Evolutionary conservation across 768 basidiomycete species (phyloP).

Genomic region (Boletus patriciae): DNA sequence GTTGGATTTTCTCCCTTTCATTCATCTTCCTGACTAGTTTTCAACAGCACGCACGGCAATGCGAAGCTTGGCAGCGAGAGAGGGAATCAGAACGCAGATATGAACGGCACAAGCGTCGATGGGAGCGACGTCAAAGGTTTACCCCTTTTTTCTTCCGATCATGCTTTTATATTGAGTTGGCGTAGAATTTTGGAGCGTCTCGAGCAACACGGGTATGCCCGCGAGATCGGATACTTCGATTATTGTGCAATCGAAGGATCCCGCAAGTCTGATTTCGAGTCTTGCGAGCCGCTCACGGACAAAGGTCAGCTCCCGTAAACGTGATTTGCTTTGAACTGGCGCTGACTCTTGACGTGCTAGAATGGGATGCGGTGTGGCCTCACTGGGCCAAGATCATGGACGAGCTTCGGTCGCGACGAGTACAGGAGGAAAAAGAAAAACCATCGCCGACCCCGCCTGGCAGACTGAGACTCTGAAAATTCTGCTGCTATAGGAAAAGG

Average conservation of each 20-base stretch:
- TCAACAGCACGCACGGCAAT: constrained; percentile 5
- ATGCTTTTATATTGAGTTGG: neutral
- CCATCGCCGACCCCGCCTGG: too few relatives aligned
- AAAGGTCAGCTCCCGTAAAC: neutral
- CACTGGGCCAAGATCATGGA: constrained; percentile 5
- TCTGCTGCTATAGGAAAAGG: too few relatives aligned
- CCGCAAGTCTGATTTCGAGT: neutral
- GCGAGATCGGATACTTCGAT: neutral
- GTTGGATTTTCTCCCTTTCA: neutral
- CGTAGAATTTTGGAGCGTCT: constrained; percentile 15
- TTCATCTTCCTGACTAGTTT: neutral
- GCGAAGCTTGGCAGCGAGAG: neutral
- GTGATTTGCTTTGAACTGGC: neutral
- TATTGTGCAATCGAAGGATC: fast-evolving
- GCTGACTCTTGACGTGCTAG: neutral
- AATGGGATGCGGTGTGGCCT: constrained; percentile 7
- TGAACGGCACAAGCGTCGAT: neutral
- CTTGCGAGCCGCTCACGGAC: constrained; percentile 7
- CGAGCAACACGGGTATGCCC: neutral
- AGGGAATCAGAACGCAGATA: neutral
- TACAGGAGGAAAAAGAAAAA: too few relatives aligned
- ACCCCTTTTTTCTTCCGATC: neutral
- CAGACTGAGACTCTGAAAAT: too few relatives aligned
- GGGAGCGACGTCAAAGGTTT: neutral
- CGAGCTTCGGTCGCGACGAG: neutral